A percentile compares a stretch with the other conserved stretches of the same genome.
Conservation (phyloP, 371 early-diverging fungal species). For the Blakeslea trispora region DNA sequence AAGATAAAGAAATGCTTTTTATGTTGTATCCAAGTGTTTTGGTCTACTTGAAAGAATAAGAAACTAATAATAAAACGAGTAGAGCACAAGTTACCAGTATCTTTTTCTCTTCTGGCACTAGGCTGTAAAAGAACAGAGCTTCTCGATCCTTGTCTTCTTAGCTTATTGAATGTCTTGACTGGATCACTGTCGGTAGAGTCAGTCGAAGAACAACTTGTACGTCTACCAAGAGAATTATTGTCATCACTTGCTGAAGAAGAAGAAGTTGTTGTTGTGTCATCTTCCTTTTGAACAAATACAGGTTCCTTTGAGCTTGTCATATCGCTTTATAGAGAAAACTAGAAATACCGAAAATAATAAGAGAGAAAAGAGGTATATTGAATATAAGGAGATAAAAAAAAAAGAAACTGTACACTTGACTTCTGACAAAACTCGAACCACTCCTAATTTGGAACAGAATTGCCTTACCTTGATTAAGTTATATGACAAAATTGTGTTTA, state of each 20-base stretch:
- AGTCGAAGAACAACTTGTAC: slow-evolving; percentile 37
- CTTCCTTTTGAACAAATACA: no score
- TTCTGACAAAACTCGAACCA: no score
- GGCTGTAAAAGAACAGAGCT: slow-evolving; percentile 26
- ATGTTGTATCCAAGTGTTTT: slow-evolving; percentile 58
- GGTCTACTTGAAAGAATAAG: no score
- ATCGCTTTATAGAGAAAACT: no score
- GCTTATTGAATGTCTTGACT: slow-evolving; percentile 39
- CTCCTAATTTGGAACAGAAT: no score
- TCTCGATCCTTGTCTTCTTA: slow-evolving; percentile 41
- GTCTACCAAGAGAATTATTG: slow-evolving; percentile 14
- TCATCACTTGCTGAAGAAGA: slow-evolving; percentile 3
- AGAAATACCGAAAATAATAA: slow-evolving; percentile 5
- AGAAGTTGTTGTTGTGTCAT: no score
- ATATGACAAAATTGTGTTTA: no score
- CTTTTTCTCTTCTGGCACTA: background rate
- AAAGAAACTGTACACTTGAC: no score
- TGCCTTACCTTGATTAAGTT: no score
- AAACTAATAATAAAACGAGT: background rate
- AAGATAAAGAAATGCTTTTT: slow-evolving; percentile 84
- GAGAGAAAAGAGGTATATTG: no score
- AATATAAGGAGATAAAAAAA: no score
- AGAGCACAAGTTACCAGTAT: no score
- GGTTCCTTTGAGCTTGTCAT: background rate
- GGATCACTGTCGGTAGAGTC: slow-evolving; percentile 40